Evolutionary conservation across 2,329 filamentous ascomycete genomes (phyloP).

Genomic region (Leptographium wingfieldii): DNA sequence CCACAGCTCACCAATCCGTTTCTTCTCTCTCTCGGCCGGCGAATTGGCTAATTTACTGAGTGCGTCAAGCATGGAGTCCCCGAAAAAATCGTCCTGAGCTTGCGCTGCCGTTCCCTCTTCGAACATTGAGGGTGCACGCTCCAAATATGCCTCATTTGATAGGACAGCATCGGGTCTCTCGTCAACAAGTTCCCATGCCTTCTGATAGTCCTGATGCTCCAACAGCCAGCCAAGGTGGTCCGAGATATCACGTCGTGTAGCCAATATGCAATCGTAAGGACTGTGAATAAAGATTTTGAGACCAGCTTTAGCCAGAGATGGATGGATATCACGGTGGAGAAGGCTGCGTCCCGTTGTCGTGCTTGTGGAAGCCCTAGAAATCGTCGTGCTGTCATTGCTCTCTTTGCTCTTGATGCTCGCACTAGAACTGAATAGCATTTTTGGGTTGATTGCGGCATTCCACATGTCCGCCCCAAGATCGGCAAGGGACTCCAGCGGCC

Average conservation of each 20-base stretch:
- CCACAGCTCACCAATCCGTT: constrained; percentile 86
- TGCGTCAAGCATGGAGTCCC: constrained; percentile 56
- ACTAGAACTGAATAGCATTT: constrained; percentile 72
- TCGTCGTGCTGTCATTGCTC: constrained; percentile 48
- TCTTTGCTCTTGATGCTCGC: constrained; percentile 58
- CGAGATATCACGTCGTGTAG: constrained; percentile 71
- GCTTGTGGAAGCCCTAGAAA: constrained; percentile 29
- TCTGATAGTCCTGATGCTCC: constrained; percentile 66
- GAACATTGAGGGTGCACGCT: constrained; percentile 7
- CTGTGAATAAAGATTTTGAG: constrained; percentile 84
- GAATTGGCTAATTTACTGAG: constrained; percentile 46
- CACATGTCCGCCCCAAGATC: constrained; percentile 65
- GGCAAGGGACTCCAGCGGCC: constrained; percentile 65
- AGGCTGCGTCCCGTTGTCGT: constrained; percentile 19
- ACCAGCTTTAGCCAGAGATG: constrained; percentile 42
- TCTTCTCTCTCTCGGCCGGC: constrained; percentile 72
- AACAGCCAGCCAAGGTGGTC: constrained; percentile 83
- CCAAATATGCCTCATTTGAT: constrained; percentile 22
- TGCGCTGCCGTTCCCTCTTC: constrained; percentile 19
- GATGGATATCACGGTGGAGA: constrained; percentile 29
- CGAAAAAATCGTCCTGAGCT: constrained; percentile 49
- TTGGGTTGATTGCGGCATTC: constrained; percentile 83
- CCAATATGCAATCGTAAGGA: constrained; percentile 91
- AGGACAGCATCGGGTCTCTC: constrained; percentile 66
- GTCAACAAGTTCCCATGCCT: constrained; percentile 82